A percentile compares a stretch with the other conserved stretches of the same genome.
These are phyloP conservation scores for Allomyces arbusculus DNA, from an alignment of 192 early-diverging fungal species.

Conservation along the genomic window DNA sequence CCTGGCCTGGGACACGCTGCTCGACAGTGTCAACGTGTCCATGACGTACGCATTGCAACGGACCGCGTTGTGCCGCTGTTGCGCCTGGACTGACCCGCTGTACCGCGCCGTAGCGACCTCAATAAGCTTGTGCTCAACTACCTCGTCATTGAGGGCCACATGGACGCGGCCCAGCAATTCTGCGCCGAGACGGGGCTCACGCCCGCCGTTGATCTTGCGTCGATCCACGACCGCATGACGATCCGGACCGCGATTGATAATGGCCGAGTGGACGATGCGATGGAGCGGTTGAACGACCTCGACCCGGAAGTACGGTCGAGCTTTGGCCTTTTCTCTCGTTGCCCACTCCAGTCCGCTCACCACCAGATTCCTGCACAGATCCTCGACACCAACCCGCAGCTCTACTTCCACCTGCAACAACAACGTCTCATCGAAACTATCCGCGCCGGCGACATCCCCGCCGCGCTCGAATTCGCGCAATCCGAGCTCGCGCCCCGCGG, in stretches of 20 bases:
- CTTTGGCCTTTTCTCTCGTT: neutral
- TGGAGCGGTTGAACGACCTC: constrained; percentile 92
- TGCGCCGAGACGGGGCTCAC: constrained; percentile 63
- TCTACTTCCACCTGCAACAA: constrained; percentile 93
- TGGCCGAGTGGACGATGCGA: constrained; percentile 79
- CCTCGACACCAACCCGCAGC: constrained; percentile 74
- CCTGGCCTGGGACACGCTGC: too few relatives aligned
- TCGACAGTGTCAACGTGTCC: too few relatives aligned
- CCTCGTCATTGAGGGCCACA: constrained; percentile 94
- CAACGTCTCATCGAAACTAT: constrained; percentile 94
- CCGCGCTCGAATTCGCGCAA: constrained; percentile 87
- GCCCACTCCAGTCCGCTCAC: neutral
- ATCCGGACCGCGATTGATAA: constrained; percentile 80
- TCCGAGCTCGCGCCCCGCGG: constrained; percentile 95
- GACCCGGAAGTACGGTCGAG: constrained; percentile 69
- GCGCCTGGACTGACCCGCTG: too few relatives aligned
- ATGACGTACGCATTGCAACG: too few relatives aligned
- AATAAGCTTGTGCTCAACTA: constrained; percentile 99
- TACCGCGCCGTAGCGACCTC: constrained; percentile 38
- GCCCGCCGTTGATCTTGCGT: constrained; percentile 59
- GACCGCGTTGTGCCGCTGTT: too few relatives aligned
- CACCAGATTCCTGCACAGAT: constrained; percentile 26
- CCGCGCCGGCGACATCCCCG: constrained; percentile 48
- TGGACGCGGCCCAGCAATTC: constrained; percentile 95
- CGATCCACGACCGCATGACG: constrained; percentile 85